Conservation (phyloP, 495 filamentous ascomycete species). For the Tuber borchii region DNA sequence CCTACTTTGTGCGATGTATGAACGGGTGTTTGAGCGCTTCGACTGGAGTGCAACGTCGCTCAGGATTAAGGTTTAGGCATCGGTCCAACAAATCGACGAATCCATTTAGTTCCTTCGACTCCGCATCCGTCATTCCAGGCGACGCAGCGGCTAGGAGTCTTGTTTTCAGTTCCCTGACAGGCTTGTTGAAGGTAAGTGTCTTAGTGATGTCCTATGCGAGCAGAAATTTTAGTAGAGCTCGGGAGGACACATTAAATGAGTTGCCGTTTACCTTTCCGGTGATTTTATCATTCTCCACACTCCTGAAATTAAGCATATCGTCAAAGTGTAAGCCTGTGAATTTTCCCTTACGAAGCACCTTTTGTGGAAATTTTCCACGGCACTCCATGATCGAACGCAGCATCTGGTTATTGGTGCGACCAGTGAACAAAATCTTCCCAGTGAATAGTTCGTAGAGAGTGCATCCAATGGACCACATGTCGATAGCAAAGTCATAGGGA, state of each 20-base stretch:
- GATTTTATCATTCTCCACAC: constrained; percentile 75
- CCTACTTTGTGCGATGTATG: constrained; percentile 44
- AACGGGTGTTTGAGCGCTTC: constrained; percentile 90
- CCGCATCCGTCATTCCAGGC: constrained; percentile 60
- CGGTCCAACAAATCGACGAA: constrained; percentile 83
- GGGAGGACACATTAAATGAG: not conserved
- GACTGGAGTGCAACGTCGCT: constrained; percentile 76
- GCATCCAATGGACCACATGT: constrained; percentile 96
- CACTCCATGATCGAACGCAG: constrained; percentile 91
- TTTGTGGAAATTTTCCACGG: constrained; percentile 82
- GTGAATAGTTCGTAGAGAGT: constrained; percentile 96
- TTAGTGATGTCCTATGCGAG: constrained; percentile 55
- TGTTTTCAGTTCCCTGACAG: constrained; percentile 71
- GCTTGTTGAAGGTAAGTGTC: constrained; percentile 67
- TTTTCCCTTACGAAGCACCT: constrained; percentile 72
- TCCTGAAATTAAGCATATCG: constrained; percentile 76
- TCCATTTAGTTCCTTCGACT: constrained; percentile 67
- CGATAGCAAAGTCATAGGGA: constrained; percentile 85
- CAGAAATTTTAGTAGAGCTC: constrained; percentile 22
- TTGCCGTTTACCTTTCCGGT: constrained; percentile 61
- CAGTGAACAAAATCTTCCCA: constrained; percentile 92
- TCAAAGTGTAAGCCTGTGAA: constrained; percentile 75
- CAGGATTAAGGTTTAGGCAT: constrained; percentile 84
- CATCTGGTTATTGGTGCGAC: constrained; percentile 97
- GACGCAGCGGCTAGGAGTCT: constrained; percentile 67